A percentile compares a stretch with the other conserved stretches of the same genome.
These are phyloP conservation scores for Colletotrichum falcatum DNA, from an alignment of 2,329 filamentous ascomycete genomes.

Conservation along the genomic window DNA sequence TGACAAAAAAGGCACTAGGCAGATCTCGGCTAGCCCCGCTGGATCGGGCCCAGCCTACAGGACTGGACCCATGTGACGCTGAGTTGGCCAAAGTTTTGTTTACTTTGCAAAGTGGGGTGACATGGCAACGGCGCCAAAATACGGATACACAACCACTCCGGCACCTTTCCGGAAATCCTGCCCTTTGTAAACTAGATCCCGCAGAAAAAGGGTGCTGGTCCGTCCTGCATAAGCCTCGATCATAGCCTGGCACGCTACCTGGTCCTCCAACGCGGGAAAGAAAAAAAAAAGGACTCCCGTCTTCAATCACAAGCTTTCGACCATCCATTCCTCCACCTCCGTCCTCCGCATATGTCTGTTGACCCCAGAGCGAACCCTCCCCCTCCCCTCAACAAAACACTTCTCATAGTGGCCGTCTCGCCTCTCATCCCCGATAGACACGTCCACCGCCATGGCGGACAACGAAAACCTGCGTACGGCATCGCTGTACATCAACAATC, in stretches of 20 bases:
- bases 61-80: constrained; percentile 25
- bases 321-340: background rate
- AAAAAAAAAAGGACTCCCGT: background rate
- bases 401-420: constrained; percentile 13
- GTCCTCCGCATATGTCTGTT: constrained; percentile 25
- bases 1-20: constrained; percentile 24
- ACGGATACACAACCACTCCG: constrained; percentile 31
- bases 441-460: constrained; percentile 61
- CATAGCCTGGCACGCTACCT: constrained; percentile 4
- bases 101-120: constrained; percentile 42
- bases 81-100: constrained; percentile 41
- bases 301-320: constrained; percentile 24
- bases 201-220: constrained; percentile 37
- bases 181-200: constrained; percentile 35
- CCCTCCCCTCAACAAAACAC: background rate
- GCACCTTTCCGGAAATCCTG: constrained; percentile 12
- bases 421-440: constrained; percentile 22
- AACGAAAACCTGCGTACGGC: constrained; percentile 73
- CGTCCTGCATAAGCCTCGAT: constrained; percentile 39
- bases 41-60: constrained; percentile 22
- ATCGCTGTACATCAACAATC: constrained; percentile 79
- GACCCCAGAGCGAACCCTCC: background rate
- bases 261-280: no score
- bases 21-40: constrained; percentile 27
- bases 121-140: constrained; percentile 41